phyloP scores from a whole-genome alignment of 2,329 filamentous ascomycete species.

The Exophiala sp. region DNA sequence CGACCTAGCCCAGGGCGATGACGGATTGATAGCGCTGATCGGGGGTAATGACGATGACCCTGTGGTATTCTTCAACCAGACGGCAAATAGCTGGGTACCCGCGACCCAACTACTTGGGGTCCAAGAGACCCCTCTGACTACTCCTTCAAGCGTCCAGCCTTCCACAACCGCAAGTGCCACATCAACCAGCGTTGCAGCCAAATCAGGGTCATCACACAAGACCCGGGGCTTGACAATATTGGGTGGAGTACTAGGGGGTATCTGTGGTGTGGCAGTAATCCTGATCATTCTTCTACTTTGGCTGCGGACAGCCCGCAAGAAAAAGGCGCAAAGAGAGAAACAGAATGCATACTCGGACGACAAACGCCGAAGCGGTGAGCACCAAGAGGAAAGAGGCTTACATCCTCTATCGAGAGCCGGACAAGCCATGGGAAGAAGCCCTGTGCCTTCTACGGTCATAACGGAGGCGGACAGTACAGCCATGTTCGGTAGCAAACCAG shows the following conservation, averaged over 20 bases:
- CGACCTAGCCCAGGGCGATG: slow-evolving; percentile 61
- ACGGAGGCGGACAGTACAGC: slow-evolving; percentile 29
- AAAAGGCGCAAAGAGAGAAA: slow-evolving; percentile 42
- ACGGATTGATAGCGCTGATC: slow-evolving; percentile 67
- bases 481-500: slow-evolving; percentile 35
- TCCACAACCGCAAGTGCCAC: slow-evolving; percentile 30
- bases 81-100: slow-evolving; percentile 72
- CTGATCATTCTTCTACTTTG: slow-evolving; percentile 67
- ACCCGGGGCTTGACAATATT: slow-evolving; percentile 56
- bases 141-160: slow-evolving; percentile 29
- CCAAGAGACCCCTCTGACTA: slow-evolving; percentile 34
- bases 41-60: slow-evolving; percentile 64
- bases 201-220: slow-evolving; percentile 31
- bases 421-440: slow-evolving; percentile 42
- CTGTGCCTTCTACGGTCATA: slow-evolving; percentile 36
- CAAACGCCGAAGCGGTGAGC: slow-evolving; percentile 46
- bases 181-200: slow-evolving; percentile 34
- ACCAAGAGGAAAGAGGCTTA: slow-evolving; percentile 42
- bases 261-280: slow-evolving; percentile 65
- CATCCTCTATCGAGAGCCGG: slow-evolving; percentile 39
- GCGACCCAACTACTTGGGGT: slow-evolving; percentile 57
- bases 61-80: slow-evolving; percentile 70
- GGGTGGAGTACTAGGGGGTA: slow-evolving; percentile 74
- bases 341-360: slow-evolving; percentile 46
- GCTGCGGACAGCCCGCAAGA: slow-evolving; percentile 56